These are phyloP conservation scores for Tilletia indica DNA, from an alignment of 1,284 basidiomycete species.

Conservation along the genomic window DNA sequence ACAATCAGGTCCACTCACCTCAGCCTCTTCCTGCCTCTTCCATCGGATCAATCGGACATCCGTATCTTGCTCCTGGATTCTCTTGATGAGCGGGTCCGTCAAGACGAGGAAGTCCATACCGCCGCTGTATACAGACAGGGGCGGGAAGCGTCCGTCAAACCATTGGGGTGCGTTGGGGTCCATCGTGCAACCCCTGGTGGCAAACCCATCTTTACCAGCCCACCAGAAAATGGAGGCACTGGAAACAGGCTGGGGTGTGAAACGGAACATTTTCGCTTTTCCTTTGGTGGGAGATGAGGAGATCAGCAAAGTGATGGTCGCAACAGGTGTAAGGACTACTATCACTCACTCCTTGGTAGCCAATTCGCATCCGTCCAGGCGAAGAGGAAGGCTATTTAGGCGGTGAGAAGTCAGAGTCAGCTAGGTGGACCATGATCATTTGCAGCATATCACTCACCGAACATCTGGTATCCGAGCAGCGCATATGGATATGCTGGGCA, in stretches of 20 bases:
- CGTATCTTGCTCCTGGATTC: slow-evolving; percentile 41
- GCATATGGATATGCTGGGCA: slow-evolving; percentile 60
- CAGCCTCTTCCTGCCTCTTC: slow-evolving; percentile 61
- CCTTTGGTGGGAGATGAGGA: slow-evolving; percentile 22
- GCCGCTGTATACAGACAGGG: slow-evolving; percentile 63
- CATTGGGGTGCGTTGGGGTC: slow-evolving; percentile 60
- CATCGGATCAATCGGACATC: slow-evolving; percentile 62
- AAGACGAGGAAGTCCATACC: slow-evolving; percentile 53
- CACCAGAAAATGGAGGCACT: slow-evolving; percentile 64
- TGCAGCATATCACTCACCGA: slow-evolving; percentile 42
- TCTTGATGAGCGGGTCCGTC: slow-evolving; percentile 46
- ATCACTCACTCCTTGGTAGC: slow-evolving; percentile 53
- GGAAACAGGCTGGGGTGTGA: slow-evolving; percentile 65
- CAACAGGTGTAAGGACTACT: not conserved
- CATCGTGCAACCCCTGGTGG: slow-evolving; percentile 63
- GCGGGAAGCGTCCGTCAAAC: slow-evolving; percentile 66
- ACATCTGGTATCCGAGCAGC: slow-evolving; percentile 62
- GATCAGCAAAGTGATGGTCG: not conserved
- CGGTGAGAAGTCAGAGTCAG: not conserved
- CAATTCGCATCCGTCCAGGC: slow-evolving; percentile 68
- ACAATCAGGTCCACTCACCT: slow-evolving; percentile 43
- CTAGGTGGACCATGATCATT: not conserved
- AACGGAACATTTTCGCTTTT: slow-evolving; percentile 68
- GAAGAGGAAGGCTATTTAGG: slow-evolving; percentile 60
- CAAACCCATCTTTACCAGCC: slow-evolving; percentile 66